Base-by-base conservation (phyloP, 2,329 filamentous ascomycete species). In the Penicillium hesseltinei region DNA sequence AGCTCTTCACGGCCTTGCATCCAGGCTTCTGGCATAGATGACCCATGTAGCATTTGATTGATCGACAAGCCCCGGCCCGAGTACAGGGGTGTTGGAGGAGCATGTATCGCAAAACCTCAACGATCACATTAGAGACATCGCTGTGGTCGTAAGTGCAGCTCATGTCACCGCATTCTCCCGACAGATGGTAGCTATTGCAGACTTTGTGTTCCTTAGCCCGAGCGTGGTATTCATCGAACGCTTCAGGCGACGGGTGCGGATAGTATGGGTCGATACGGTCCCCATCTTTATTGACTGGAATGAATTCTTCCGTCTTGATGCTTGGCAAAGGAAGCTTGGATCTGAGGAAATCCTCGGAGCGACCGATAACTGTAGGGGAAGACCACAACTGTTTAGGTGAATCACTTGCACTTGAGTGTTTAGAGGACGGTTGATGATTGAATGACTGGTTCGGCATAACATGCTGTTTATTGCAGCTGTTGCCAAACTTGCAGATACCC, bases 161-260 rank as follows among this genome's bases (percentile, higher is more conserved):
- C 42, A 66, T 59, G 40, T 68, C 67, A 31, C 64, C 63, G 62
- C 81, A 82, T 17, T 68, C 59, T 3, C 72, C 71, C 0, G 72
- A 72, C 0, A 84, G 70, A 55, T 82, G 78, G 57, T 76, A 75
- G 29, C 73, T 75, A 63, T 83, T 83, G 67, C 81, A 84, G 0
- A 80, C 73, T 62, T 81, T 82, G 19, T 71, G 68, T 2, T 69
- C 62, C 15, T 68, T 69, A 29, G 71, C 70, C 13, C 75, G 73
- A 11, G 68, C 65, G 21, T 74, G 72, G 63, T 80, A 83, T 9
- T 62, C 60, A 2, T 71, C 65, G 64, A 75, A 73, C 29, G 77
- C 75, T 17, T 75, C 70, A 15, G 61, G 35, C 0, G 73, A 63
- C 0, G 78, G 77, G 0, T 68, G 61, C 9, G 72, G 69, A 33